Percentiles rank a stretch among this genome's conserved stretches.
phyloP scores from a whole-genome alignment of 192 early-diverging fungal genomes.

The Linnemannia zychae region DNA sequence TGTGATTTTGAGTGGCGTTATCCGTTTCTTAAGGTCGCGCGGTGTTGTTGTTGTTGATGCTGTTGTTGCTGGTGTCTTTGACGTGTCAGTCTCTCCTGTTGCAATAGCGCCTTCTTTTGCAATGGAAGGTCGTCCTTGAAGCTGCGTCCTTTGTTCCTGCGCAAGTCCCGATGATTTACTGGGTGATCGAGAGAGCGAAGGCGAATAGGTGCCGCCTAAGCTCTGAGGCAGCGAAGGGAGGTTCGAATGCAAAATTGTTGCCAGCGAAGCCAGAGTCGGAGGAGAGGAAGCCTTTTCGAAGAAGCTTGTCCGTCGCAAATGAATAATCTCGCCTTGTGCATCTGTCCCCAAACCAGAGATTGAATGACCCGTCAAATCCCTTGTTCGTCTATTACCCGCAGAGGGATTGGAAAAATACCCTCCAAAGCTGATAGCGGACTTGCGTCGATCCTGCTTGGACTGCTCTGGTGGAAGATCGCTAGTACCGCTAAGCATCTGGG shows the following conservation, averaged over 20 bases:
- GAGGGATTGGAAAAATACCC: constrained; percentile 39
- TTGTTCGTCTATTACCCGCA: constrained; percentile 2
- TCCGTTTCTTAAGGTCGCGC: constrained; percentile 7
- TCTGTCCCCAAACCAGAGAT: constrained; percentile 24
- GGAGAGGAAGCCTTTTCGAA: constrained; percentile 28
- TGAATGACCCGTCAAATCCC: constrained; percentile 28
- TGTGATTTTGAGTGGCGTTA: constrained; percentile 38
- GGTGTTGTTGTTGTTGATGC: not conserved
- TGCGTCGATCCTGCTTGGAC: constrained; percentile 49
- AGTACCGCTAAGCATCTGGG: constrained; percentile 11
- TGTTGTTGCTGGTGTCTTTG: not conserved
- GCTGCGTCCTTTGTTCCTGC: not conserved
- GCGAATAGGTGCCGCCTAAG: not conserved
- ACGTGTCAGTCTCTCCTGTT: not conserved
- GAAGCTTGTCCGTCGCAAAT: constrained; percentile 35
- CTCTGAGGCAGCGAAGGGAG: constrained; percentile 3
- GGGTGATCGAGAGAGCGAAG: constrained; percentile 19
- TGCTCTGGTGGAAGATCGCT: not conserved
- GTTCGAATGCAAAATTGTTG: constrained; percentile 11
- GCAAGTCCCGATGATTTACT: constrained; percentile 2
- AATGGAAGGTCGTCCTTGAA: not conserved
- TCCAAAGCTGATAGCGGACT: constrained; percentile 49
- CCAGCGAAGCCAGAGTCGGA: constrained; percentile 14
- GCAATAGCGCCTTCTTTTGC: not conserved
- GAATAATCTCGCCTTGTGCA: constrained; percentile 37